Evolutionary conservation across 2,329 filamentous ascomycete species (phyloP).

Genomic region (Clarireedia homoeocarpa): DNA sequence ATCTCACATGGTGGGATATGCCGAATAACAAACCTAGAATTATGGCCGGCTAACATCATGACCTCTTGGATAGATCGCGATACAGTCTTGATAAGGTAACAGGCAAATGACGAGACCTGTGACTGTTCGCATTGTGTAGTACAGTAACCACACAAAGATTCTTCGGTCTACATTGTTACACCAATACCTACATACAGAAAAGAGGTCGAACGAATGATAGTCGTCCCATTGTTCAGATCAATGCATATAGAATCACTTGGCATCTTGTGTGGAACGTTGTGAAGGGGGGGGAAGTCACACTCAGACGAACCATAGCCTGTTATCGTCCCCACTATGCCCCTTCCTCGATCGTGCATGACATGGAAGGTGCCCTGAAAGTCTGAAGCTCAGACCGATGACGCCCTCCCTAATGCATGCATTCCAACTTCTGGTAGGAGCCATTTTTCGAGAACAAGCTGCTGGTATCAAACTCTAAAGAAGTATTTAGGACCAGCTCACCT

Average conservation of each 20-base stretch:
- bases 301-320: background rate
- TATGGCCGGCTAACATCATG: background rate
- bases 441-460: background rate
- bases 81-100: background rate
- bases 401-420: background rate
- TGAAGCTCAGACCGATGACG: constrained; percentile 1
- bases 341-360: constrained; percentile 2
- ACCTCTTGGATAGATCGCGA: background rate
- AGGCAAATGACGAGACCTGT: background rate
- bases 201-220: background rate
- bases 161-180: too few relatives aligned
- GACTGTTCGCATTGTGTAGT: background rate
- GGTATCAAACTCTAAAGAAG: background rate
- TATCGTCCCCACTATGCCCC: constrained; percentile 4
- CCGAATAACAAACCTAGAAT: background rate
- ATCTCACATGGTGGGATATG: background rate
- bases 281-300: background rate
- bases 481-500: background rate
- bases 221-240: background rate
- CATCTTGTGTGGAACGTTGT: background rate
- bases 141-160: too few relatives aligned
- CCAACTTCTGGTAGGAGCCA: too few relatives aligned
- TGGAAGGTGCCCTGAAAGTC: constrained; percentile 4
- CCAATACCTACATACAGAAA: too few relatives aligned
- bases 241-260: background rate